Evolutionary conservation across 495 filamentous ascomycete genomes (phyloP).

Genomic region (Penicilliopsis zonata): DNA sequence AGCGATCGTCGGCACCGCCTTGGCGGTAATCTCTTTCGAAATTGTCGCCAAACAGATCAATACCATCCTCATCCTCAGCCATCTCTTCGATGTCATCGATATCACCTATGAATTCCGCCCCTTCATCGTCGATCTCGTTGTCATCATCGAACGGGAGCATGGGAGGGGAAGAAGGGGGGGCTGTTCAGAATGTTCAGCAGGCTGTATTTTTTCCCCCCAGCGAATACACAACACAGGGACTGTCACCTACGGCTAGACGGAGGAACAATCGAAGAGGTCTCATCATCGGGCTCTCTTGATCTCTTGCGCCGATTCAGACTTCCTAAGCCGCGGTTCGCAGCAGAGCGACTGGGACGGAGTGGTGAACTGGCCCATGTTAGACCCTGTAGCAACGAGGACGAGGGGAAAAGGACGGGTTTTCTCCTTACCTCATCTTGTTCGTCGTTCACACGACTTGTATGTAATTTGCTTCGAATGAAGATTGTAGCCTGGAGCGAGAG

Average conservation of each 20-base stretch:
- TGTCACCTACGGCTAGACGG: slow-evolving; percentile 58
- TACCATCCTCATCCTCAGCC: slow-evolving; percentile 88
- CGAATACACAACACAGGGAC: no score
- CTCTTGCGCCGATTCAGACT: slow-evolving; percentile 62
- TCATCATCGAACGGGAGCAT: slow-evolving; percentile 55
- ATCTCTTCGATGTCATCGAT: slow-evolving; percentile 92
- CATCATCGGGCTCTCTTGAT: slow-evolving; percentile 66
- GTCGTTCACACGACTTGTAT: not conserved
- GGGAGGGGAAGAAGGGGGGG: slow-evolving; percentile 29
- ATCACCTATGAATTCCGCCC: slow-evolving; percentile 62
- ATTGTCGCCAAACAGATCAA: slow-evolving; percentile 85
- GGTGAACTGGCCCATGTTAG: slow-evolving; percentile 48
- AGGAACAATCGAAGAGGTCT: slow-evolving; percentile 56
- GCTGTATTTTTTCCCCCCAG: no score
- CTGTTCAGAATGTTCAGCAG: slow-evolving; percentile 18
- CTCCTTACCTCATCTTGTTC: no score
- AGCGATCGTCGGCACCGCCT: slow-evolving; percentile 45
- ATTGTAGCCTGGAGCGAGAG: slow-evolving; percentile 1
- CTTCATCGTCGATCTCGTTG: slow-evolving; percentile 62
- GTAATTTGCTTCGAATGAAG: not conserved
- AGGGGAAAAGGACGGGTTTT: not conserved
- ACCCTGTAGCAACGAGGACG: not conserved
- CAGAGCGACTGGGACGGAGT: slow-evolving; percentile 69
- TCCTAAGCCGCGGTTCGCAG: slow-evolving; percentile 67
- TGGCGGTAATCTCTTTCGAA: slow-evolving; percentile 75